Evolutionary conservation across 2,329 filamentous ascomycete genomes (phyloP).

Genomic region (Chrysosporium queenslandicum): DNA sequence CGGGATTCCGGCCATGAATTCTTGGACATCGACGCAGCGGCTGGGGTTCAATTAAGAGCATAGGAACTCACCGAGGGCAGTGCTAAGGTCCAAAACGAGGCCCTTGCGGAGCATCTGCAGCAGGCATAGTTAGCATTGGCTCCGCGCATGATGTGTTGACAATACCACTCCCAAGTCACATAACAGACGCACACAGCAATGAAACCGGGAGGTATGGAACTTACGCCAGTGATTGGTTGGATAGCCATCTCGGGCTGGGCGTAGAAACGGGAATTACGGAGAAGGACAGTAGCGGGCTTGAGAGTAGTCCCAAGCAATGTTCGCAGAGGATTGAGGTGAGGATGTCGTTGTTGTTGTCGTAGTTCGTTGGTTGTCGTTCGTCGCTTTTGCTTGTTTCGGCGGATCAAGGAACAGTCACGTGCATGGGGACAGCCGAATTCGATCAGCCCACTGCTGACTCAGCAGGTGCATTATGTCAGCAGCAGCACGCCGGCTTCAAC

Average conservation of each 20-base stretch:
- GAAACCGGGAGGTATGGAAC: conserved; percentile 19
- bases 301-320: neutral
- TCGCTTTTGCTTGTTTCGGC: conserved; percentile 5
- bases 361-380: too few species aligned
- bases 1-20: neutral
- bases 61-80: conserved; percentile 50
- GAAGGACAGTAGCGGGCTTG: neutral
- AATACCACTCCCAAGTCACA: conserved; percentile 4
- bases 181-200: neutral
- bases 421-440: neutral
- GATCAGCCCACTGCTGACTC: conserved; percentile 10
- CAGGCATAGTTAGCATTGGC: conserved; percentile 4
- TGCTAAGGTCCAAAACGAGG: conserved; percentile 57
- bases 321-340: neutral
- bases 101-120: conserved; percentile 54
- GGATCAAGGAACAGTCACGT: conserved; percentile 7
- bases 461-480: neutral
- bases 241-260: conserved; percentile 32
- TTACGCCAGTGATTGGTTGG: conserved; percentile 41
- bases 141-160: neutral
- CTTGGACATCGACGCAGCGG: neutral
- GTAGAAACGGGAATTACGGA: neutral
- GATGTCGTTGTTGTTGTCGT: neutral
- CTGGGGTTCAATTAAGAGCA: neutral
- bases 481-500: neutral